Conservation (phyloP, 2,329 filamentous ascomycete genomes). For the Plectosphaerella cucumerina region DNA sequence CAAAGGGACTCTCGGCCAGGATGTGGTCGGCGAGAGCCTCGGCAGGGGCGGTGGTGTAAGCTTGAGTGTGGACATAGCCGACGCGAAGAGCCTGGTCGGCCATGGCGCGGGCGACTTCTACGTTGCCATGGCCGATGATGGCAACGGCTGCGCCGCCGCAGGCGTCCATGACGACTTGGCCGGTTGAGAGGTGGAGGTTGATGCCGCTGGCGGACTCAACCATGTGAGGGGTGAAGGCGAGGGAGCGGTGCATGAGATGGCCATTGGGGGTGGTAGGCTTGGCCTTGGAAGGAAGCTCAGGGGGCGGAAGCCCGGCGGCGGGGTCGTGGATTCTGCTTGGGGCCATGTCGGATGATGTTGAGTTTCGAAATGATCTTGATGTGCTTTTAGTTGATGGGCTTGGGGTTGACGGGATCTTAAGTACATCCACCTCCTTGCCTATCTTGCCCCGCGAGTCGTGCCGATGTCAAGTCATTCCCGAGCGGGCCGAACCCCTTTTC, state of each 20-base stretch:
- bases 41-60: constrained; percentile 38
- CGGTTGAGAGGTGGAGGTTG: constrained; percentile 28
- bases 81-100: constrained; percentile 20
- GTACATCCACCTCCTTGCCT: no score
- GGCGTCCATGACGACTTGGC: constrained; percentile 27
- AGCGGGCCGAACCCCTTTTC: background rate
- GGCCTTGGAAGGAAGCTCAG: background rate
- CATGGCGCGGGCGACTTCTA: constrained; percentile 22
- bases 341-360: constrained; percentile 8
- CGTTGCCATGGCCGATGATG: constrained; percentile 24
- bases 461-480: no score
- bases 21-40: constrained; percentile 22
- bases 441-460: no score
- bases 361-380: background rate
- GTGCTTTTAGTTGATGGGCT: background rate
- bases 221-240: constrained; percentile 18
- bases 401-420: no score
- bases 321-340: constrained; percentile 11
- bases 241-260: constrained; percentile 28
- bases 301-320: background rate
- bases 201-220: constrained; percentile 39
- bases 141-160: constrained; percentile 29
- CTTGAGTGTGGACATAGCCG: constrained; percentile 22
- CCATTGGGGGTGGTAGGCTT: constrained; percentile 6
- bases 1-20: constrained; percentile 7